A percentile compares a stretch with the other conserved stretches of the same genome.
Conservation (phyloP, 78 protist species). For the Corallochytrium limacisporum region DNA sequence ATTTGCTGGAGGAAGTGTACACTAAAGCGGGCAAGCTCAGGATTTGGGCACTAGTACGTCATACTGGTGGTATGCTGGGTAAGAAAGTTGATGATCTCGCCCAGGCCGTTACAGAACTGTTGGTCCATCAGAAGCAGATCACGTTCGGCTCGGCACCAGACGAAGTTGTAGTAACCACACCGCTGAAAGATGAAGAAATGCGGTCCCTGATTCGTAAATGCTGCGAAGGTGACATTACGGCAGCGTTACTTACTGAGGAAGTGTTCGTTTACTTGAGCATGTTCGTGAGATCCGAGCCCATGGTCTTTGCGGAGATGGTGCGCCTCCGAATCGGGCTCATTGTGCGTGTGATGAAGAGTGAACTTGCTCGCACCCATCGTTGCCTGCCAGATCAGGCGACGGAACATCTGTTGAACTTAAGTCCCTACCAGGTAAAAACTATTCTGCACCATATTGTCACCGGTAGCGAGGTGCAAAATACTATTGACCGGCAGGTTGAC, state of each 20-base stretch:
- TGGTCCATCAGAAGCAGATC: constrained; percentile 17
- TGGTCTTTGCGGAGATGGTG: constrained; percentile 9
- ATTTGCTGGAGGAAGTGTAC: constrained; percentile 6
- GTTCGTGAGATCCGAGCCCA: constrained; percentile 11
- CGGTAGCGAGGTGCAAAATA: not conserved
- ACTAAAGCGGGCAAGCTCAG: not conserved
- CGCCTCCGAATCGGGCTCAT: not conserved
- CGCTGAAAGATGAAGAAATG: not conserved
- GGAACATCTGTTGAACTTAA: constrained; percentile 2
- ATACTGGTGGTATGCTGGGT: constrained; percentile 2
- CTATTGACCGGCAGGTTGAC: not conserved
- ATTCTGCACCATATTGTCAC: constrained; percentile 8
- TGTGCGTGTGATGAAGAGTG: not conserved
- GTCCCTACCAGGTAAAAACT: constrained; percentile 6
- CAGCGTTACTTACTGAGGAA: constrained; percentile 24
- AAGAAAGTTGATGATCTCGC: constrained; percentile 1
- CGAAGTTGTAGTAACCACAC: not conserved
- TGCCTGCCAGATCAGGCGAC: not conserved
- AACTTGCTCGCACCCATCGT: constrained; percentile 9
- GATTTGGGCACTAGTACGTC: constrained; percentile 3
- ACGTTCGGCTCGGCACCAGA: not conserved
- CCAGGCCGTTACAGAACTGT: not conserved
- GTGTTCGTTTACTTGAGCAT: constrained; percentile 1
- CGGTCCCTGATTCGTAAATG: not conserved
- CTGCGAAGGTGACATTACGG: not conserved